A percentile compares a stretch with the other conserved stretches of the same genome.
phyloP scores from a whole-genome alignment of 768 basidiomycete genomes.

The Boletus coccyginus region DNA sequence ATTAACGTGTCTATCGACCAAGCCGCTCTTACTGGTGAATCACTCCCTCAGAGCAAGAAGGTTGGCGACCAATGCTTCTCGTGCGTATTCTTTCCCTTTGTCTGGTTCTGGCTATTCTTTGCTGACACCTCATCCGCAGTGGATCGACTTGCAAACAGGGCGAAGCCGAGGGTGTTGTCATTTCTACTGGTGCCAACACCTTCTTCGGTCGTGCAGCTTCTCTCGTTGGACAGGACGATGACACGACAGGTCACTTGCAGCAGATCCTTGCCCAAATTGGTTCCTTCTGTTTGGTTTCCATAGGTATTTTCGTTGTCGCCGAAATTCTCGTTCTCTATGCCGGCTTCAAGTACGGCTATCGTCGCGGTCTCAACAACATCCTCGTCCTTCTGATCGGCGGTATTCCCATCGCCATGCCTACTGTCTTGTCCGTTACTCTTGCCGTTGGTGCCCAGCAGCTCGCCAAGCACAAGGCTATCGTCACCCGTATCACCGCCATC shows the following conservation, averaged over 20 bases:
- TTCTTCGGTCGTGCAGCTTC: constrained; percentile 99
- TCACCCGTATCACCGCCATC: constrained; percentile 99
- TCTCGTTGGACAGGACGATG: constrained; percentile 96
- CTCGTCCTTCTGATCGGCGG: constrained; percentile 99
- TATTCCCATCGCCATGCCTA: constrained; percentile 99
- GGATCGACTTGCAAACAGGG: constrained; percentile 99
- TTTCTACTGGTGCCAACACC: constrained; percentile 96
- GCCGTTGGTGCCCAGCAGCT: constrained; percentile 99
- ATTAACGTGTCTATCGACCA: constrained; percentile 99
- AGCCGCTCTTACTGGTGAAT: constrained; percentile 97
- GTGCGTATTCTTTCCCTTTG: constrained; percentile 45
- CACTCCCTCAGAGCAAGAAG: constrained; percentile 91
- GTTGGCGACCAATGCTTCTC: constrained; percentile 96
- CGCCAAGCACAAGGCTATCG: constrained; percentile 99
- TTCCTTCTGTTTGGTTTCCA: constrained; percentile 94
- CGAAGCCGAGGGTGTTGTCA: constrained; percentile 98
- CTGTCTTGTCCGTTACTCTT: constrained; percentile 95
- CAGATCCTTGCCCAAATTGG: constrained; percentile 98
- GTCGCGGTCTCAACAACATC: constrained; percentile 95
- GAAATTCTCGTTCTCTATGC: constrained; percentile 95
- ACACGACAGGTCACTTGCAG: constrained; percentile 97
- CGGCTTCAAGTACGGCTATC: constrained; percentile 86
- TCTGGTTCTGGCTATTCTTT: not conserved
- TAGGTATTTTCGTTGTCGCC: constrained; percentile 92
- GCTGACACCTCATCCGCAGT: constrained; percentile 34